Evolutionary conservation across 1,284 basidiomycete species (phyloP).

Genomic region (Moesziomyces sp.): DNA sequence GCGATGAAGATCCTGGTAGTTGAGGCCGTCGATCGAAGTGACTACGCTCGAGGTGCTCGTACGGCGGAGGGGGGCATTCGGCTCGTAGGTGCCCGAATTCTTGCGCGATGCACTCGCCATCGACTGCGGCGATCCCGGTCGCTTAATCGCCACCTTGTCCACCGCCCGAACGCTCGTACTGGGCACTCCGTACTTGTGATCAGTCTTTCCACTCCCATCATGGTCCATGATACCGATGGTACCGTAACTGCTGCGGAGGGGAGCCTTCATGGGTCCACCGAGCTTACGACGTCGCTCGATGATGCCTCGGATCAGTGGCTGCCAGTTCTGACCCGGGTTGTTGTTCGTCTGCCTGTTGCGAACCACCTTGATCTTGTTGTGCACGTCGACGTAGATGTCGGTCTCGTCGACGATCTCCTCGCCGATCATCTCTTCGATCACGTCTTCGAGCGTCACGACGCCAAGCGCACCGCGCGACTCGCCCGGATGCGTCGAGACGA

Average conservation of each 20-base stretch:
- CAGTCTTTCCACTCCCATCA: slow-evolving; percentile 12
- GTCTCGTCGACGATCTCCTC: slow-evolving; percentile 67
- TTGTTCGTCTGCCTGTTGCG: slow-evolving; percentile 33
- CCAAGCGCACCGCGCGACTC: slow-evolving; percentile 77
- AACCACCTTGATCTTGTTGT: slow-evolving; percentile 62
- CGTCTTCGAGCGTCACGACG: slow-evolving; percentile 70
- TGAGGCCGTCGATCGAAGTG: slow-evolving; percentile 21
- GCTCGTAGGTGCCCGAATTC: slow-evolving; percentile 19
- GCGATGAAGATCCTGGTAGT: slow-evolving; percentile 31
- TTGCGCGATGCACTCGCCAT: slow-evolving; percentile 17
- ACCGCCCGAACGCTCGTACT: slow-evolving; percentile 29
- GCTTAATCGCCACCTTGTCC: slow-evolving; percentile 63
- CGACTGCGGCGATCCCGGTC: slow-evolving; percentile 41
- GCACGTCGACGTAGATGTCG: slow-evolving; percentile 65
- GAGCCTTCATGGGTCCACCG: slow-evolving; percentile 53
- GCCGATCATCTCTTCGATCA: slow-evolving; percentile 73
- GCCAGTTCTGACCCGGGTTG: slow-evolving; percentile 52
- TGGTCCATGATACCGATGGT: slow-evolving; percentile 38
- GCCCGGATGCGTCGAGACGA: slow-evolving; percentile 86
- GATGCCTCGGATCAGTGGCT: slow-evolving; percentile 65
- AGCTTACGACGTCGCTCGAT: slow-evolving; percentile 65
- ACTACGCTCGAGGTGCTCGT: slow-evolving; percentile 33
- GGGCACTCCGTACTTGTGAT: slow-evolving; percentile 44
- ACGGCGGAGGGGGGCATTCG: slow-evolving; percentile 26
- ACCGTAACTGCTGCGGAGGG: slow-evolving; percentile 58